Evolutionary conservation across 768 basidiomycete genomes (phyloP), one percentile per base, ranked within the genome.

Genomic region (Podaxis sp.): DNA sequence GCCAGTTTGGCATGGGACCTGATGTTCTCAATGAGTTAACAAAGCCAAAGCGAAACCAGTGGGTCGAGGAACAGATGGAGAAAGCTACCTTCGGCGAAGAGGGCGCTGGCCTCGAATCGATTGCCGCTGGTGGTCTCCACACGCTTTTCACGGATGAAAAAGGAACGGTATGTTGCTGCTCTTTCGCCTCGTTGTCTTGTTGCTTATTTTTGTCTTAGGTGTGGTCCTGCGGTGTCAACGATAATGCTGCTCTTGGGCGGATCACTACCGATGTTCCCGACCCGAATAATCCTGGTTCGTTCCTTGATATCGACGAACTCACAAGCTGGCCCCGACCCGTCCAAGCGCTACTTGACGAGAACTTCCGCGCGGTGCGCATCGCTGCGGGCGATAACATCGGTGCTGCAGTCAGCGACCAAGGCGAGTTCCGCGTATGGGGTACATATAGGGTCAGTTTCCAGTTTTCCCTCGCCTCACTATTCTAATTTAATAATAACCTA

Each of bases 1-100:
- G 95, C 33, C 96, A 98, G 74, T 90, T 97, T 69, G 97, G 96
- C 36, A 85, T 96, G 79, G 96, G 96, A 40, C 85, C 86, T 3
- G 85, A 88, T 65, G 71, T 77, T 54, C 77, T 94, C 36, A 86
- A 80, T 61, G 93, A 96, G 73, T 81, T 90, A 60, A 75, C 81
- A 57, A 89, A 88, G 66, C 95, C 95, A 8, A 88, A 83, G 69
- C 83, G 87, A 61, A 94, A 93, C 71, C 64, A 74, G 0, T 93
- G 90, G 88, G 82, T 92, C 24, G 88, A 94, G 67, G 78, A 87
- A 69, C 84, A 89, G 73, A 91, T 94, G 13, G 77, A 83, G 61
- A 79, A 87, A 47, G 91, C 87, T 9, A 79, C 78, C 13, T 88
- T 94, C 64, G 94, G 92, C 37, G 81, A 81, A 46, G 80, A 80